These are phyloP conservation scores for Pseudisothecium myosuroides DNA, from an alignment of 225 moss, liverwort and hornwort species.

Conservation along the genomic window DNA sequence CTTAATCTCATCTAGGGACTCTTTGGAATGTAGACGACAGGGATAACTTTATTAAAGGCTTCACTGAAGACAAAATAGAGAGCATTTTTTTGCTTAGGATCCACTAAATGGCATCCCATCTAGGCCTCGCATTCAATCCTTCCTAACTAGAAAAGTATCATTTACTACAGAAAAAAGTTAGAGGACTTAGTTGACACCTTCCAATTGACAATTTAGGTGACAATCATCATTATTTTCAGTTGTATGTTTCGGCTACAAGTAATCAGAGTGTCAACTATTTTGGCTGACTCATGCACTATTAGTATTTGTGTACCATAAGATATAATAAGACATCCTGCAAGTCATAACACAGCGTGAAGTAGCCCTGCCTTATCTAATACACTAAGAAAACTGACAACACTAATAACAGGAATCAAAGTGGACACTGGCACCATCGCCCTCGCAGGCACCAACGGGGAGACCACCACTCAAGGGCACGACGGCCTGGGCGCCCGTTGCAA, in stretches of 20 bases:
- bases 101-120: background rate
- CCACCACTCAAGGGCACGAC: conserved; percentile 46
- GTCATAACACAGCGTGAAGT: background rate
- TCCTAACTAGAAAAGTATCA: background rate
- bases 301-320: background rate
- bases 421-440: conserved; percentile 33
- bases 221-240: background rate
- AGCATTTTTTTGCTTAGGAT: background rate
- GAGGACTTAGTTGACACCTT: background rate
- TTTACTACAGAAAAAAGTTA: background rate
- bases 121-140: too few relatives aligned
- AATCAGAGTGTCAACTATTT: background rate
- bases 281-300: background rate
- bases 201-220: too few relatives aligned
- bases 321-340: background rate
- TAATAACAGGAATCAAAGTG: conserved; percentile 32
- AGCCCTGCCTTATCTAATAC: background rate
- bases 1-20: background rate
- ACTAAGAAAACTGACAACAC: too few relatives aligned
- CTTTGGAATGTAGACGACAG: background rate
- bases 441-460: conserved; percentile 45
- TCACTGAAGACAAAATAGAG: background rate
- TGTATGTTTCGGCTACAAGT: background rate
- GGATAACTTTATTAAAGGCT: background rate
- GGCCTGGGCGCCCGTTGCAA: conserved; percentile 36